Conservation (phyloP, 164 flowering plant genomes). For the Cinnamomum micranthum region DNA sequence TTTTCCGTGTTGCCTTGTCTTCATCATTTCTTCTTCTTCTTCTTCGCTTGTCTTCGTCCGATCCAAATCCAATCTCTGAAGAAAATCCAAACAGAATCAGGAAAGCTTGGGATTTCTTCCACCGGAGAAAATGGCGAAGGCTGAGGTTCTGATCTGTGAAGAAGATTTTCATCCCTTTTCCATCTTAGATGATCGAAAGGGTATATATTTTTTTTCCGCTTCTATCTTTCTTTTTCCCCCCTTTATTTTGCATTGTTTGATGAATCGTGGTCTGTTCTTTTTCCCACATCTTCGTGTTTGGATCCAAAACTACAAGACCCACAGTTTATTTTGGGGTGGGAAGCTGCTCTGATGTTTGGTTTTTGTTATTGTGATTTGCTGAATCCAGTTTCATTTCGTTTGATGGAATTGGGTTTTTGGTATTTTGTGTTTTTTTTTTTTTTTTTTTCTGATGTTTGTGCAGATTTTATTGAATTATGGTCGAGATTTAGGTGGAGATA, state of each 20-base stretch:
- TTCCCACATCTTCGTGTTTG: neutral
- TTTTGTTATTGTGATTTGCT: neutral
- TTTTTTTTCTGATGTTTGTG: no score
- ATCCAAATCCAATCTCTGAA: neutral
- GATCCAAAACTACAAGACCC: neutral
- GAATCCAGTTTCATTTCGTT: neutral
- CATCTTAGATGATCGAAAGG: slow-evolving; percentile 31
- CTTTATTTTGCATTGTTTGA: neutral
- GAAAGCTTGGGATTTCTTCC: neutral
- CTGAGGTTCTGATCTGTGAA: slow-evolving; percentile 33
- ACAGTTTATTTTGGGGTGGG: neutral
- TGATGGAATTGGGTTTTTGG: neutral
- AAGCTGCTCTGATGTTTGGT: neutral
- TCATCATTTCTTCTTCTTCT: no score
- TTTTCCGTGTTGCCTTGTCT: neutral
- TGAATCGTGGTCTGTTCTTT: neutral
- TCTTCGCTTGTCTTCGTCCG: neutral
- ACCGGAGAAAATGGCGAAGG: slow-evolving; percentile 36
- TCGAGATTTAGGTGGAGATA: no score
- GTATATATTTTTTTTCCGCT: slow-evolving; percentile 12
- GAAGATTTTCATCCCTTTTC: slow-evolving; percentile 34
- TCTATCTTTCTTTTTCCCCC: neutral
- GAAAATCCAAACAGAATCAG: neutral
- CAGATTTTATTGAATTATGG: no score
- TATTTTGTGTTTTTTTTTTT: neutral